Percentiles rank a stretch among this genome's conserved stretches.
phyloP scores from a whole-genome alignment of 2,329 filamentous ascomycete genomes.

The Plectosphaerella sp. region DNA sequence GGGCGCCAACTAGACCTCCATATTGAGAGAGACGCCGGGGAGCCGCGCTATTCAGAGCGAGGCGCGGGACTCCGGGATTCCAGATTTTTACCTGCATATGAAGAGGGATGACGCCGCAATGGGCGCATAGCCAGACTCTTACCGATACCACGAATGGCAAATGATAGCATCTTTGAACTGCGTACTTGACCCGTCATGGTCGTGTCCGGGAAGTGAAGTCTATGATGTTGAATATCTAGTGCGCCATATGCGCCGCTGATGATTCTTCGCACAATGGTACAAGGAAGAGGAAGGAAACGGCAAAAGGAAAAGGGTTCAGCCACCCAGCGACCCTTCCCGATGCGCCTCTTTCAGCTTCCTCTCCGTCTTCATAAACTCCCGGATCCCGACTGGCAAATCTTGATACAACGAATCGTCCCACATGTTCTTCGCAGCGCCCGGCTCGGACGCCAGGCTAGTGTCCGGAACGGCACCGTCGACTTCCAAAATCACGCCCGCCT shows the following conservation, averaged over 20 bases:
- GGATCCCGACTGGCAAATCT: conserved; percentile 83
- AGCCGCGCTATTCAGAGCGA: conserved; percentile 3
- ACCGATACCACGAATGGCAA: neutral
- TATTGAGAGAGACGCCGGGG: conserved; percentile 6
- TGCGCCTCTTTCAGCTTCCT: conserved; percentile 82
- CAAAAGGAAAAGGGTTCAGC: conserved; percentile 17
- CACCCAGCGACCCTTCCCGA: conserved; percentile 45
- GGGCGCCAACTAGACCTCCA: conserved; percentile 19
- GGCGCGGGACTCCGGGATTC: neutral
- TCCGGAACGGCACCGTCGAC: conserved; percentile 76
- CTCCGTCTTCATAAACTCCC: conserved; percentile 96
- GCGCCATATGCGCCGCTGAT: neutral
- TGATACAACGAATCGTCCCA: conserved; percentile 69
- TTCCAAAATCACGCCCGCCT: conserved; percentile 60
- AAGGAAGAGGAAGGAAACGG: neutral
- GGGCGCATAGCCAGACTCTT: neutral
- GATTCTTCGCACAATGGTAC: neutral
- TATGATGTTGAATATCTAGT: neutral
- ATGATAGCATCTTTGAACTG: neutral
- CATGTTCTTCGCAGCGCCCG: conserved; percentile 40
- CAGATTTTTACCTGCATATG: no score
- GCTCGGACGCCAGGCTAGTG: conserved; percentile 54
- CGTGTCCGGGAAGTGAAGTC: neutral
- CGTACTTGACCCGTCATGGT: no score
- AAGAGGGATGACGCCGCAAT: neutral